Conservation (phyloP, 805 yeast species). For the Candida maesae region DNA sequence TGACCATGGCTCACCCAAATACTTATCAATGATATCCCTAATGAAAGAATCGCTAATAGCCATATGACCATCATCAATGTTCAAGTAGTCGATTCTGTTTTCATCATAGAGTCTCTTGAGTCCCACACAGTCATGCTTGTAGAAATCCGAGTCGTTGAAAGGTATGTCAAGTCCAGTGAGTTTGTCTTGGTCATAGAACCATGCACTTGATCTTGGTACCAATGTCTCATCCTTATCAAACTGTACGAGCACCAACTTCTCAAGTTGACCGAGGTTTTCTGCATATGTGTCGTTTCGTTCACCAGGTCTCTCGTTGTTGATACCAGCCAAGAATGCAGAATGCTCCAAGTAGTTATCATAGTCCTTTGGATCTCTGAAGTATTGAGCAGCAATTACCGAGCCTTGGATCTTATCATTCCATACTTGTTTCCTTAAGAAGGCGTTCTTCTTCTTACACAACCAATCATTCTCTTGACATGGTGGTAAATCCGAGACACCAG, state of each 20-base stretch:
- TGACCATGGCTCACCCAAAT: conserved; percentile 33
- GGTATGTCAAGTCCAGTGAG: conserved; percentile 39
- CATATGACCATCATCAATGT: conserved; percentile 64
- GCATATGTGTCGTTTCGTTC: conserved; percentile 38
- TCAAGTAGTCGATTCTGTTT: conserved; percentile 43
- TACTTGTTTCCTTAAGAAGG: conserved; percentile 51
- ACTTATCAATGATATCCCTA: conserved; percentile 37
- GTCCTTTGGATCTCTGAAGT: conserved; percentile 58
- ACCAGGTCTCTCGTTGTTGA: conserved; percentile 55
- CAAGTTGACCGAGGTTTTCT: conserved; percentile 40
- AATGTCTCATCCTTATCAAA: conserved; percentile 64
- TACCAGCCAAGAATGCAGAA: conserved; percentile 57
- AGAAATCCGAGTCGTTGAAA: conserved; percentile 47
- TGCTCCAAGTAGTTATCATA: conserved; percentile 51
- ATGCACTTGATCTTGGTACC: conserved; percentile 69
- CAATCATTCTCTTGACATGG: conserved; percentile 51
- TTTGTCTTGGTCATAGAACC: conserved; percentile 48
- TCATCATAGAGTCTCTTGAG: conserved; percentile 42
- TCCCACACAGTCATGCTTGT: conserved; percentile 57
- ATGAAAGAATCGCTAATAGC: conserved; percentile 51
- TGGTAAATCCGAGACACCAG: conserved; percentile 70
- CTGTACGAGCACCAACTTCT: conserved; percentile 53
- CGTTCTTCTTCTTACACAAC: conserved; percentile 55
- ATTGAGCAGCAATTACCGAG: conserved; percentile 66
- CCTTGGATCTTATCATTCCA: conserved; percentile 57